phyloP scores from a whole-genome alignment of 2,329 filamentous ascomycete genomes.

The Anisogramma anomala region DNA sequence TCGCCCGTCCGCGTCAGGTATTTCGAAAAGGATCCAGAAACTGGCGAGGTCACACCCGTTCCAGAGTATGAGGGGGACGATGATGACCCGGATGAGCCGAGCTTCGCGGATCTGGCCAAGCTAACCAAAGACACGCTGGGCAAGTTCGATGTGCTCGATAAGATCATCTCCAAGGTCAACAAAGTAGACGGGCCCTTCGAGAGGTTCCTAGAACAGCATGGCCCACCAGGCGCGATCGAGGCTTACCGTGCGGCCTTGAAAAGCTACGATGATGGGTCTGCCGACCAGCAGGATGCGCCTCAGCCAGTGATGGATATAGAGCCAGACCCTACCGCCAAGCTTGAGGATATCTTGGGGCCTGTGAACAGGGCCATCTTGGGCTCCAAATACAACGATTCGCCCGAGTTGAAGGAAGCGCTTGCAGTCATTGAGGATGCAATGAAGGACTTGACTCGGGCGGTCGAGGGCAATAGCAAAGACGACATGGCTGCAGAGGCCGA shows the following conservation, averaged over 20 bases:
- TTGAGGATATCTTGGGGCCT: background rate
- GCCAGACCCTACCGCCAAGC: background rate
- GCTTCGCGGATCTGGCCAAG: slow-evolving; percentile 69
- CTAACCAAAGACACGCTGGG: slow-evolving; percentile 49
- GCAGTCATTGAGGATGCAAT: background rate
- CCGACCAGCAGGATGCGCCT: background rate
- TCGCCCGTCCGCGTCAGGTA: slow-evolving; percentile 11
- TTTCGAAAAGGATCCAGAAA: slow-evolving; percentile 10
- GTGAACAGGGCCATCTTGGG: background rate
- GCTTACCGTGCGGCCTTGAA: slow-evolving; percentile 8
- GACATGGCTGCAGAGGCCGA: too few species aligned
- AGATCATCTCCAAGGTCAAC: slow-evolving; percentile 4
- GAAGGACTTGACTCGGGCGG: background rate
- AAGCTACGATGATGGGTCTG: slow-evolving; percentile 2
- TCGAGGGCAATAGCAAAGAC: background rate
- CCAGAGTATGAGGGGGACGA: slow-evolving; percentile 30
- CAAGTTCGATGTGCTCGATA: slow-evolving; percentile 5
- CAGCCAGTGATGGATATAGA: background rate
- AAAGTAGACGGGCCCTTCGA: slow-evolving; percentile 4
- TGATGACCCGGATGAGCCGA: slow-evolving; percentile 60
- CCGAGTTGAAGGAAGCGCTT: background rate
- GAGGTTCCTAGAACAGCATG: slow-evolving; percentile 8
- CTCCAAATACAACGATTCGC: background rate
- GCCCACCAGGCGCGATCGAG: slow-evolving; percentile 10
- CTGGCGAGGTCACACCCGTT: slow-evolving; percentile 4